Conservation (phyloP, 495 filamentous ascomycete species). For the Rusavskia elegans region DNA sequence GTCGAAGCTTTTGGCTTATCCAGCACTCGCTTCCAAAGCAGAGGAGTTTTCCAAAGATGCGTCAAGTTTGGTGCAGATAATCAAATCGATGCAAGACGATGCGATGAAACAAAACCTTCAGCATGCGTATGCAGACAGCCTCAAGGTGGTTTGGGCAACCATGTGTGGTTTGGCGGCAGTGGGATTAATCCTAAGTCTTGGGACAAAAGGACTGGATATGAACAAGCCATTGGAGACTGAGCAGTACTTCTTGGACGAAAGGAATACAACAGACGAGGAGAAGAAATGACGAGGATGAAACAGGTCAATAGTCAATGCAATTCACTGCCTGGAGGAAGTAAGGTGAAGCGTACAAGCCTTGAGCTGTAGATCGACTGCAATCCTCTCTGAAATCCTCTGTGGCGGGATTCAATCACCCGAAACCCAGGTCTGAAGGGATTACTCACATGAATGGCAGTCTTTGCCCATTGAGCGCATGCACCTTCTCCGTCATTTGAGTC, state of each 20-base stretch:
- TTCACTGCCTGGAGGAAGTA: too few relatives aligned
- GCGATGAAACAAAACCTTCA: conserved; percentile 28
- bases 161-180: conserved; percentile 36
- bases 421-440: too few relatives aligned
- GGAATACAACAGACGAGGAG: conserved; percentile 10
- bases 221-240: conserved; percentile 33
- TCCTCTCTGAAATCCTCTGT: too few relatives aligned
- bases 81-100: conserved; percentile 34
- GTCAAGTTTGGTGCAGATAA: conserved; percentile 39
- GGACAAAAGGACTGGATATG: conserved; percentile 36
- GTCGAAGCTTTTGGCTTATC: conserved; percentile 24
- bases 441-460: not conserved
- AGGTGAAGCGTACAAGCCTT: too few relatives aligned
- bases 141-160: conserved; percentile 40
- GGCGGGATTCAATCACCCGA: too few relatives aligned
- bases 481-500: not conserved
- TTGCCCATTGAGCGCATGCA: not conserved
- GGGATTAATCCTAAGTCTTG: conserved; percentile 31
- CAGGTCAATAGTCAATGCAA: too few relatives aligned
- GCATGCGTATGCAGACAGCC: conserved; percentile 35
- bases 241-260: conserved; percentile 26
- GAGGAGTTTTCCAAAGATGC: conserved; percentile 38
- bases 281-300: not conserved
- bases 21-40: conserved; percentile 27
- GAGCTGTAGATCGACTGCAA: too few relatives aligned